phyloP scores from a whole-genome alignment of 2,329 filamentous ascomycete species.

The Botryotinia narcissicola region DNA sequence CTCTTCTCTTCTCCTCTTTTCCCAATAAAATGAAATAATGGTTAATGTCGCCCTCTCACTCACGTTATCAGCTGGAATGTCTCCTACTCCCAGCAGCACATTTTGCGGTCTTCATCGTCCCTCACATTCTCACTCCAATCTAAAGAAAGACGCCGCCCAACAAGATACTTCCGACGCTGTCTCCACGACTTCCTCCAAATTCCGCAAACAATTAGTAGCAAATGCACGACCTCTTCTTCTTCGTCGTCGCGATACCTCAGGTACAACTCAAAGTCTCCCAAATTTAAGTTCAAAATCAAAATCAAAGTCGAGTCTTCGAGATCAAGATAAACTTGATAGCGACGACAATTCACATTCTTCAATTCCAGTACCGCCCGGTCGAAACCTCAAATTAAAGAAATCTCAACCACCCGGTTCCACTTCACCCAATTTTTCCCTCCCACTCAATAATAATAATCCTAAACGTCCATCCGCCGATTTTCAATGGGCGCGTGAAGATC shows the following conservation, averaged over 20 bases:
- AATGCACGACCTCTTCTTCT: not conserved
- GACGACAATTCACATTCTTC: not conserved
- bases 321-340: not conserved
- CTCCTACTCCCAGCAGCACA: not conserved
- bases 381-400: not conserved
- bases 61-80: constrained; percentile 5
- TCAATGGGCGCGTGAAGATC: constrained; percentile 32
- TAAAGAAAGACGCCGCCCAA: not conserved
- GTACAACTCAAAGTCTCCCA: not conserved
- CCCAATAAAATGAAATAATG: constrained; percentile 8
- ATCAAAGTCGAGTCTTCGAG: not conserved
- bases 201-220: not conserved
- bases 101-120: constrained; percentile 11
- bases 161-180: not conserved
- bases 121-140: not conserved
- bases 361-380: not conserved
- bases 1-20: not conserved
- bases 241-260: not conserved
- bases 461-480: constrained; percentile 19
- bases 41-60: constrained; percentile 6
- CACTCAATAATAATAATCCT: constrained; percentile 14
- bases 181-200: not conserved
- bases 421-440: constrained; percentile 5
- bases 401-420: not conserved
- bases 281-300: not conserved